A percentile compares a stretch with the other conserved stretches of the same genome.
phyloP scores from a whole-genome alignment of 192 early-diverging fungal genomes.

The Mortierella antarctica region DNA sequence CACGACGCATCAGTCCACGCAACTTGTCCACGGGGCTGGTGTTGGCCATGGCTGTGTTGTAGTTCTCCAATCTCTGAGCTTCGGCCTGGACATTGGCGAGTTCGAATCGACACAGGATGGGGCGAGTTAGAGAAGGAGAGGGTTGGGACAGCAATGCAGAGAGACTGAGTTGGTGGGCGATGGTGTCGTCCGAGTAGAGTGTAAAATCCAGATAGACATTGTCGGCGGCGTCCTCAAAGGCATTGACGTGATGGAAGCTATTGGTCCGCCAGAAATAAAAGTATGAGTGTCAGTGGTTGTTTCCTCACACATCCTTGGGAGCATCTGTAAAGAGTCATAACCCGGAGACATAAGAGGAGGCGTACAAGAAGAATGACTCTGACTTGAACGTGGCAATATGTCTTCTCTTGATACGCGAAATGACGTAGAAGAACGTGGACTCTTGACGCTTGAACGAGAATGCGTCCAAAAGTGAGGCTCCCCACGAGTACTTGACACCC shows the following conservation, averaged over 20 bases:
- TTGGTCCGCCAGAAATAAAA: neutral
- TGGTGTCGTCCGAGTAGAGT: constrained; percentile 68
- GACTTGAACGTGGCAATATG: constrained; percentile 77
- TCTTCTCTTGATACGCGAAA: constrained; percentile 73
- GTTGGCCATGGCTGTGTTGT: constrained; percentile 34
- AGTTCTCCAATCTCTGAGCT: constrained; percentile 62
- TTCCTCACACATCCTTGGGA: neutral
- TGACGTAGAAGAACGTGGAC: constrained; percentile 76
- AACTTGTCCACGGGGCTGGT: constrained; percentile 43
- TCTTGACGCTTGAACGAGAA: constrained; percentile 69
- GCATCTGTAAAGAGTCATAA: neutral
- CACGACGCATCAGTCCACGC: constrained; percentile 46
- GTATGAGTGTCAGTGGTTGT: neutral
- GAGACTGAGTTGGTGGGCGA: constrained; percentile 69
- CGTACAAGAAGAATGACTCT: constrained; percentile 71
- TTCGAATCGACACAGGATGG: constrained; percentile 71
- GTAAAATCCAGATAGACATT: constrained; percentile 73
- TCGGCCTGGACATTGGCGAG: constrained; percentile 70
- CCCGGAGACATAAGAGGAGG: neutral
- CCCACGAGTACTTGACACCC: constrained; percentile 76
- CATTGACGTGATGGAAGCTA: constrained; percentile 81
- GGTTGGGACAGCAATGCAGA: constrained; percentile 60
- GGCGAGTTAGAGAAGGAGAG: constrained; percentile 55
- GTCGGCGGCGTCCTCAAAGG: constrained; percentile 72
- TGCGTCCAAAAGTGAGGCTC: constrained; percentile 76